phyloP scores from a whole-genome alignment of 1,139 yeast genomes.

The Geotrichum restrictum region DNA sequence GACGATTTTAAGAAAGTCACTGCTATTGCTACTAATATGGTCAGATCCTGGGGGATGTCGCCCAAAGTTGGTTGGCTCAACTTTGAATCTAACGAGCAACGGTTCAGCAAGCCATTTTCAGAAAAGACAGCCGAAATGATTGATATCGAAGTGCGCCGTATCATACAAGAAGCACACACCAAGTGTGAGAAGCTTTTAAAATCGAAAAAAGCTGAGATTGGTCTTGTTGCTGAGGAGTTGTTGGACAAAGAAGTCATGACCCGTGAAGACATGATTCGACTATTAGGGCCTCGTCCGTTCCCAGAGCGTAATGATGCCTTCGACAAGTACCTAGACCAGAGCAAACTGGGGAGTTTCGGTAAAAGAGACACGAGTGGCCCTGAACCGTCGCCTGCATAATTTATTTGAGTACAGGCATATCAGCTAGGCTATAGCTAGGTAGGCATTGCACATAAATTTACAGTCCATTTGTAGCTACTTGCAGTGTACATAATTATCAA shows the following conservation, averaged over 20 bases:
- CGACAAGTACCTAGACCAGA: conserved; percentile 59
- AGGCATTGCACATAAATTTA: neutral
- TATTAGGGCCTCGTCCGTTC: conserved; percentile 83
- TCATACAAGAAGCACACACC: conserved; percentile 71
- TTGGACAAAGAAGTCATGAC: conserved; percentile 80
- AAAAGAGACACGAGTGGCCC: neutral
- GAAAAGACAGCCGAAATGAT: conserved; percentile 77
- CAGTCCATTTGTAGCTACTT: no score
- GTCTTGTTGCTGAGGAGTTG: conserved; percentile 79
- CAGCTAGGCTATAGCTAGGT: no score
- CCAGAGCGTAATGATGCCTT: conserved; percentile 88
- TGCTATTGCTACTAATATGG: conserved; percentile 88
- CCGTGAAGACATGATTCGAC: conserved; percentile 81
- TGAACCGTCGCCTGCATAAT: neutral
- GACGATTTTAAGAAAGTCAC: conserved; percentile 96
- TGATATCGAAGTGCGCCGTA: conserved; percentile 78
- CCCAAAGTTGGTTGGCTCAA: conserved; percentile 76
- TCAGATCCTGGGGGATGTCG: conserved; percentile 86
- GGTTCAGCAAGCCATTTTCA: conserved; percentile 80
- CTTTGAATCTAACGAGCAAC: conserved; percentile 57
- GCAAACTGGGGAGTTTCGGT: conserved; percentile 18
- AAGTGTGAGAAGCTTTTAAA: conserved; percentile 64
- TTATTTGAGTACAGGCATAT: no score
- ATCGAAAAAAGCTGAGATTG: conserved; percentile 68
- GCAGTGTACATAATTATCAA: no score